Conservation (phyloP, 495 filamentous ascomycete genomes). For the Penicillium crystallinum region DNA sequence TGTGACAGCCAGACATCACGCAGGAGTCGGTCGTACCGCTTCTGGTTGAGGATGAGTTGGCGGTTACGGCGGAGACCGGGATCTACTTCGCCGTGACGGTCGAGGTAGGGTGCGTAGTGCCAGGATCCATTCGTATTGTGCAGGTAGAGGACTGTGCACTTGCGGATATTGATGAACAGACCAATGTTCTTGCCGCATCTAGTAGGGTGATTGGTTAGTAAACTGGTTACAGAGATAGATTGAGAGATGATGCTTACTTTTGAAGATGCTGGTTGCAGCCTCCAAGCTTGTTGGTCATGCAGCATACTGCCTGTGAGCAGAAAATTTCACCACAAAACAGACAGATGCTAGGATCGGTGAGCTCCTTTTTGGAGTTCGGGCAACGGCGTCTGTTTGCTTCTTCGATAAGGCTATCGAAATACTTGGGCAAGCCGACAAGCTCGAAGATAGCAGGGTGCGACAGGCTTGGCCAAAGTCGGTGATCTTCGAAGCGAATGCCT, state of each 20-base stretch:
- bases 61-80: constrained; percentile 72
- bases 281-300: constrained; percentile 66
- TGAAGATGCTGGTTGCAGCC: constrained; percentile 85
- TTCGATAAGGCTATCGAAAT: constrained; percentile 88
- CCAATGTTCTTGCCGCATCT: constrained; percentile 88
- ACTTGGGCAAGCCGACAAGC: constrained; percentile 84
- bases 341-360: constrained; percentile 85
- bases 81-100: constrained; percentile 92
- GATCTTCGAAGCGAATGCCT: constrained; percentile 36
- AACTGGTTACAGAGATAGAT: neutral
- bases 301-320: constrained; percentile 91
- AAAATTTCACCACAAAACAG: constrained; percentile 95
- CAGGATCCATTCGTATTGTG: constrained; percentile 79
- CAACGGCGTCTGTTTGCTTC: constrained; percentile 82
- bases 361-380: constrained; percentile 82
- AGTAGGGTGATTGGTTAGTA: neutral
- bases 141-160: constrained; percentile 83
- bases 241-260: constrained; percentile 47
- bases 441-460: constrained; percentile 90
- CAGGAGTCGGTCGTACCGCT: constrained; percentile 82
- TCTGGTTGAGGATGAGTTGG: constrained; percentile 88
- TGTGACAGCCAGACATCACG: constrained; percentile 85
- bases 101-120: constrained; percentile 84
- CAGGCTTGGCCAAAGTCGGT: constrained; percentile 46
- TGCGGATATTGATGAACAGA: constrained; percentile 91